Evolutionary conservation across 148 eudicot genomes (phyloP).

Genomic region (Camellia japonica): DNA sequence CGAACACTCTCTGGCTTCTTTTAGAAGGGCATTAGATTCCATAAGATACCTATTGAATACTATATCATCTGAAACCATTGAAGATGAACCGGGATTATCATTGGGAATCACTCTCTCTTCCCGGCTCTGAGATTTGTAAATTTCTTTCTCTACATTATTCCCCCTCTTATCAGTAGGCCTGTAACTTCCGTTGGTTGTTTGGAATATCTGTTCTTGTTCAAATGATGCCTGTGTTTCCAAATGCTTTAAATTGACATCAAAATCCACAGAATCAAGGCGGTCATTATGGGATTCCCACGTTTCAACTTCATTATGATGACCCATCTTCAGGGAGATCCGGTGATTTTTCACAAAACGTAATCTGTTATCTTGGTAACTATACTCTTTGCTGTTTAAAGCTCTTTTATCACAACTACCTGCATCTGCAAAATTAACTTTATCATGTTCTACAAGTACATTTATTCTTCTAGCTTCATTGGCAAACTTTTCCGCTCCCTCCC

Average conservation of each 20-base stretch:
- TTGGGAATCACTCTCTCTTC: slow-evolving; percentile 29
- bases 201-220: slow-evolving; percentile 27
- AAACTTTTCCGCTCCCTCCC: slow-evolving; percentile 18
- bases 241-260: slow-evolving; percentile 32
- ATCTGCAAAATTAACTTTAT: slow-evolving; percentile 28
- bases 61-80: slow-evolving; percentile 54
- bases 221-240: slow-evolving; percentile 25
- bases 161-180: slow-evolving; percentile 21
- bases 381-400: slow-evolving; percentile 27
- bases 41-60: slow-evolving; percentile 57
- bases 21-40: slow-evolving; percentile 56
- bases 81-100: slow-evolving; percentile 43
- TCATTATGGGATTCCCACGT: slow-evolving; percentile 30
- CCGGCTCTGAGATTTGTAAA: slow-evolving; percentile 20
- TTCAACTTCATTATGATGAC: slow-evolving; percentile 33
- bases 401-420: slow-evolving; percentile 21
- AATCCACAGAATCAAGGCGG: slow-evolving; percentile 32
- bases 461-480: slow-evolving; percentile 21
- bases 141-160: slow-evolving; percentile 23
- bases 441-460: slow-evolving; percentile 22
- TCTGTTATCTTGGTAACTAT: slow-evolving; percentile 26
- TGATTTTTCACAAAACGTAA: slow-evolving; percentile 28
- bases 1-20: slow-evolving; percentile 60
- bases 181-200: slow-evolving; percentile 28
- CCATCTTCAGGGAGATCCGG: slow-evolving; percentile 28